Evolutionary conservation across 2,329 filamentous ascomycete species (phyloP), one percentile per base, ranked within the genome.

Genomic region (Aspergillus sp.): DNA sequence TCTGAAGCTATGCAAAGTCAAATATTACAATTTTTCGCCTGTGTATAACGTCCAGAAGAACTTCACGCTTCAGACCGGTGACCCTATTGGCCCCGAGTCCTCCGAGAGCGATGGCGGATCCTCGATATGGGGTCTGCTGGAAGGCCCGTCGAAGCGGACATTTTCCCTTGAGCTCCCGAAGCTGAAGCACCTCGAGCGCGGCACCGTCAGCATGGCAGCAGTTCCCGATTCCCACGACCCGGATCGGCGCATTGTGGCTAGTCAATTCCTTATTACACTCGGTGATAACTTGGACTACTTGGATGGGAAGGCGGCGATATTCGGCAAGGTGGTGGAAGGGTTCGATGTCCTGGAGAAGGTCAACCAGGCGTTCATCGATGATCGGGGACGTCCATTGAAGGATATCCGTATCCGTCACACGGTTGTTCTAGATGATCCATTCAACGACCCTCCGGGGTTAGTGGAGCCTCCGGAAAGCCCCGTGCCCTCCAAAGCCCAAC

Each of bases 21-120:
- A 96, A 74, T 98, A 97, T 73, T 98, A 96, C 81, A 97, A 97
- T 74, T 97, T 94, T 68, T 83, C 89, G 4, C 93, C 91, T 28
- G 74, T 97, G 46, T 88, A 96, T 72, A 89, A 85, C 56, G 81
- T 98, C 34, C 93, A 96, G 64, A 93, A 91, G 66, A 83, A 88
- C 69, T 97, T 96, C 70, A 94, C 90, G 51, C 95, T 95, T 70
- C 91, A 97, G 69, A 94, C 88, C 30, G 91, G 91, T 65, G 93
- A 97, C 62, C 91, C 91, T 8, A 82, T 97, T 45, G 91, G 93
- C 8, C 91, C 90, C 8, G 80, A 85, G 48, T 87, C 88, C 9
- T 74, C 80, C 57, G 81, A 89, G 41, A 95, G 90, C 58, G 88
- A 97, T 79, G 91, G 91, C 56, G 91, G 93, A 54, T 86, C 83